Evolutionary conservation across 177 flowering plant species (phyloP), one percentile per base, ranked within the genome.

Genomic region (Telopea speciosissima): DNA sequence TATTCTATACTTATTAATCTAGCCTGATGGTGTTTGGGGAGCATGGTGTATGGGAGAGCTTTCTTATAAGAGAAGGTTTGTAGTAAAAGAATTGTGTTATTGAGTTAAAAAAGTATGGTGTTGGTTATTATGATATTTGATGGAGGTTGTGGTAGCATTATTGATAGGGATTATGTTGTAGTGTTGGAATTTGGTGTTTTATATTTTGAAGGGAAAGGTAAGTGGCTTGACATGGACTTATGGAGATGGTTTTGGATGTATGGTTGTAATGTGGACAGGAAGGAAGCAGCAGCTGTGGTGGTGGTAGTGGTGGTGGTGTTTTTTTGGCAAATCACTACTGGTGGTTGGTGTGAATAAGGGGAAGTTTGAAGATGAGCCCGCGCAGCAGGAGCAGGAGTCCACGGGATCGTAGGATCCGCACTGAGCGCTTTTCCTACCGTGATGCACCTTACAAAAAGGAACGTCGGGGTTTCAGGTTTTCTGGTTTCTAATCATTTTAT

Each of bases 381-480:
- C 72, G 70, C 65, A 76, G 81, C 76, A 74, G 26, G 65, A 62
- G 61, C 61, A 58, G 83, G 54, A 81, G 85, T 80, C 75, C 82
- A 14, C 54, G 77, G 71, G 84, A 74, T 78, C 85, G 83, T 63
- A 80, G 79, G 78, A 79, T 81, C 31, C 83, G 84, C 49, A 78
- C 80, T 64, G 73, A 79, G 49, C 82, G 87, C 26, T 72, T 52
- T 70, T 78, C 83, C 54, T 72, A 80, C 67, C 83, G 82, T 74
- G 85, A 80, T 70, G 87, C 82, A 45, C 87, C 87, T 24, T 84
- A 84, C 76, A 80, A 80, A 72, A 79, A 82, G 63, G 87, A 80
- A 36, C 81, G 80, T 68, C 79, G 75, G 75, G 81, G 79, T 42
- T 82, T 74, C 85, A 84, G 87, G 87, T 84, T 75, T 67, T 72